Percentiles rank a stretch among this genome's conserved stretches.
phyloP scores from a whole-genome alignment of 805 yeast genomes.

The Starmerella floricola region DNA sequence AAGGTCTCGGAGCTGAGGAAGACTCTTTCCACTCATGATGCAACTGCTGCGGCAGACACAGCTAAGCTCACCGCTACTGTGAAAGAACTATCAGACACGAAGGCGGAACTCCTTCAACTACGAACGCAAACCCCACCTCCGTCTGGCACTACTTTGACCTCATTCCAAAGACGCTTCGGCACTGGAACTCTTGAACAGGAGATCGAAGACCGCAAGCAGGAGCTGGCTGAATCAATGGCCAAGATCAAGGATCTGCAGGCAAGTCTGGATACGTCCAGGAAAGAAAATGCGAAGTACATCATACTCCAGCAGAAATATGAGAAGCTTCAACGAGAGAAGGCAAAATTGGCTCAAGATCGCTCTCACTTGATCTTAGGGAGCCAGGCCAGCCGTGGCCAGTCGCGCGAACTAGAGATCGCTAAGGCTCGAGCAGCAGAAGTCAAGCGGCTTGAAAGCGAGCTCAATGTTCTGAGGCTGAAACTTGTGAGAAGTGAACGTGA shows the following conservation, averaged over 20 bases:
- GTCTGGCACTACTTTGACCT: background rate
- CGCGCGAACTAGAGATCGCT: constrained; percentile 18
- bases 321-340: constrained; percentile 23
- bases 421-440: constrained; percentile 16
- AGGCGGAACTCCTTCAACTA: constrained; percentile 1
- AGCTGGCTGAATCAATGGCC: constrained; percentile 11
- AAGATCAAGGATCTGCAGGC: constrained; percentile 3
- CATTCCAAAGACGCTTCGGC: constrained; percentile 4
- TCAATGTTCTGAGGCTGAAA: constrained; percentile 26
- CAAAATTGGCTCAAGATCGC: constrained; percentile 17
- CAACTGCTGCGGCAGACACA: background rate
- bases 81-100: background rate
- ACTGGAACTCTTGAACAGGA: constrained; percentile 11
- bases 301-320: constrained; percentile 19
- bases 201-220: constrained; percentile 10
- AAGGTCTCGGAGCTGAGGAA: background rate
- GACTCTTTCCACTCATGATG: background rate
- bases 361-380: constrained; percentile 17
- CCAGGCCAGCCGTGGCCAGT: constrained; percentile 6
- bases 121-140: constrained; percentile 6
- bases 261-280: constrained; percentile 10
- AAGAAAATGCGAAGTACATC: constrained; percentile 6
- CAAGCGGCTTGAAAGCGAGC: constrained; percentile 23
- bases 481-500: constrained; percentile 27
- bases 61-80: background rate